Evolutionary conservation across 805 yeast species (phyloP), one percentile per base, ranked within the genome.

Genomic region (Pichia membranifaciens): DNA sequence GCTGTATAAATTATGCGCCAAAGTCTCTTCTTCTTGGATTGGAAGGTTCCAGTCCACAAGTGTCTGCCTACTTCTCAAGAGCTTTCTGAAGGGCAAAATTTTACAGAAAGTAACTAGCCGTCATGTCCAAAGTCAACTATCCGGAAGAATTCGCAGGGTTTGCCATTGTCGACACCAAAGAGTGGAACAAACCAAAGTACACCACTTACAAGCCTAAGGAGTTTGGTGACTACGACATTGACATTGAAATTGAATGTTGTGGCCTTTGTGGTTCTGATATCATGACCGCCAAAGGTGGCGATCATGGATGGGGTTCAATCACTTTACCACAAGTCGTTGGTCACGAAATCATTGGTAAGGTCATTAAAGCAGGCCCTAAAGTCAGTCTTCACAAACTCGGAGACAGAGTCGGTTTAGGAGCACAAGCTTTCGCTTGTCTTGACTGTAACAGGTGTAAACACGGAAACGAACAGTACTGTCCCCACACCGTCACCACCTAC

Each of bases 201-300:
- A 72, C 74, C 43, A 60, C 72, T 6, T 79, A 64, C 58, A 66
- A 67, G 52, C 81, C 80, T 52, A 79, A 78, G 62, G 50, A 56
- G 17, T 68, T 75, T 43, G 70, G 62, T 16, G 61, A 55, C 54
- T 46, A 62, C 20, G 85, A 80, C 54, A 71, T 81, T 37, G 82
- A 78, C 52, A 69, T 80, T 38, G 77, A 78, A 59, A 73, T 76
- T 43, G 79, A 76, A 53, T 74, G 77, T 49, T 79, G 84, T 64
- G 85, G 85, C 57, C 69, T 82, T 10, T 82, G 89, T 67, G 89
- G 87, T 17, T 73, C 80, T 29, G 87, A 82, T 57, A 59, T 76
- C 38, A 75, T 75, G 64, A 70, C 76, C 23, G 70, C 77, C 38
- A 63, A 65, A 47, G 81, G 77, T 52, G 69, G 67, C 45, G 67